Evolutionary conservation across 805 yeast species (phyloP).

Genomic region (Nakazawaea molendinolei): DNA sequence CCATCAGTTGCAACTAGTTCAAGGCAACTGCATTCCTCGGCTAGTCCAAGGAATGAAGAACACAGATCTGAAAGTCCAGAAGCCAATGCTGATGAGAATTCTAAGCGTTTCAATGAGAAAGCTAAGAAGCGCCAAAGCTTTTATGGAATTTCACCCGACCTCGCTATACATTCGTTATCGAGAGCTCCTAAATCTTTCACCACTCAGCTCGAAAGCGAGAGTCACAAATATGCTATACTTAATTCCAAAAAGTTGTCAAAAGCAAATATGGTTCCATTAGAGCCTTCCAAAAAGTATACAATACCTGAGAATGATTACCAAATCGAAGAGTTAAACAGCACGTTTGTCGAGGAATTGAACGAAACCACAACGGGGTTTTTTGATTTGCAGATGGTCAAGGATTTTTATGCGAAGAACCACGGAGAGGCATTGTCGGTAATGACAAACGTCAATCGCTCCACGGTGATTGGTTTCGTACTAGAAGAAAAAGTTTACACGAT

Average conservation of each 20-base stretch:
- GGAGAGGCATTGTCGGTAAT: no score
- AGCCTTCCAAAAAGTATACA: conserved; percentile 2
- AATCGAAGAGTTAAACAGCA: background rate
- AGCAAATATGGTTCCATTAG: conserved; percentile 10
- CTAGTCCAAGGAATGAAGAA: no score
- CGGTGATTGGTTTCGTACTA: background rate
- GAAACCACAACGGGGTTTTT: no score
- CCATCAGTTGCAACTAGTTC: no score
- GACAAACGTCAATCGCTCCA: no score
- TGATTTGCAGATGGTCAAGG: no score
- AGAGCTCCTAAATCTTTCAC: conserved; percentile 19
- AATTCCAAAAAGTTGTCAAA: background rate
- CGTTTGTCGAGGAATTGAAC: no score
- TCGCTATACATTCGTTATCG: conserved; percentile 16
- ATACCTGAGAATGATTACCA: background rate
- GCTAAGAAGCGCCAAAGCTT: background rate
- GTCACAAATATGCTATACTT: conserved; percentile 1
- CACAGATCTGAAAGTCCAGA: no score
- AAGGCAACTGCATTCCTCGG: no score
- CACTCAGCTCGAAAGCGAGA: conserved; percentile 20
- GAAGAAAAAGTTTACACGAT: background rate
- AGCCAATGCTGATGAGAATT: no score
- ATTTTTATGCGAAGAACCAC: no score
- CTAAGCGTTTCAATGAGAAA: background rate
- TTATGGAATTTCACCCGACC: conserved; percentile 8